Conservation (phyloP, 805 yeast genomes). For the Saccharomycopsis microspora region DNA sequence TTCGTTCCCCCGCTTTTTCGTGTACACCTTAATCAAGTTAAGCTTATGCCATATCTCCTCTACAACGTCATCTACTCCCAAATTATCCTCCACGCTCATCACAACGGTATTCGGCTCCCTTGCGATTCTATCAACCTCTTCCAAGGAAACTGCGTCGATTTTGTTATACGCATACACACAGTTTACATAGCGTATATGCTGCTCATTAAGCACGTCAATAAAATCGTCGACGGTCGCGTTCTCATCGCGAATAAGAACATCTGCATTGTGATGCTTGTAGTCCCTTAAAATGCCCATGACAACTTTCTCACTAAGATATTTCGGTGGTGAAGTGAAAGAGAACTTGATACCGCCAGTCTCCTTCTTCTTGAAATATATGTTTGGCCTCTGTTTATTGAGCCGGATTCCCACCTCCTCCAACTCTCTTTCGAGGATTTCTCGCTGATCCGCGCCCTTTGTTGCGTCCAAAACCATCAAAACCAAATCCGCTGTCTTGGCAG, state of each 20-base stretch:
- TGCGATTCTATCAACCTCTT: conserved; percentile 88
- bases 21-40: conserved; percentile 70
- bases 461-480: conserved; percentile 93
- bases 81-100: conserved; percentile 80
- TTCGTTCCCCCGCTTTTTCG: conserved; percentile 72
- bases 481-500: conserved; percentile 90
- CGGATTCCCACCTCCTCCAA: conserved; percentile 91
- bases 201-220: conserved; percentile 82
- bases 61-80: conserved; percentile 79
- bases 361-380: conserved; percentile 65
- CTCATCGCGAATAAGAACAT: conserved; percentile 82
- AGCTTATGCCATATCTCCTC: conserved; percentile 78
- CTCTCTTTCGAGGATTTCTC: conserved; percentile 78
- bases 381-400: conserved; percentile 71
- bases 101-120: conserved; percentile 89
- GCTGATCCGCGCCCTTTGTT: conserved; percentile 84
- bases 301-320: conserved; percentile 68
- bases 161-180: conserved; percentile 92
- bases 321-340: conserved; percentile 72
- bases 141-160: conserved; percentile 88
- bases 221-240: conserved; percentile 85
- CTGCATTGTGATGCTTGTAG: conserved; percentile 86
- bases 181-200: conserved; percentile 77
- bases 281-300: conserved; percentile 71
- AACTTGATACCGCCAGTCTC: conserved; percentile 88